Percentiles rank a stretch among this genome's conserved stretches.
phyloP scores from a whole-genome alignment of 2,329 filamentous ascomycete species.

The Pestalotiopsis sp. region DNA sequence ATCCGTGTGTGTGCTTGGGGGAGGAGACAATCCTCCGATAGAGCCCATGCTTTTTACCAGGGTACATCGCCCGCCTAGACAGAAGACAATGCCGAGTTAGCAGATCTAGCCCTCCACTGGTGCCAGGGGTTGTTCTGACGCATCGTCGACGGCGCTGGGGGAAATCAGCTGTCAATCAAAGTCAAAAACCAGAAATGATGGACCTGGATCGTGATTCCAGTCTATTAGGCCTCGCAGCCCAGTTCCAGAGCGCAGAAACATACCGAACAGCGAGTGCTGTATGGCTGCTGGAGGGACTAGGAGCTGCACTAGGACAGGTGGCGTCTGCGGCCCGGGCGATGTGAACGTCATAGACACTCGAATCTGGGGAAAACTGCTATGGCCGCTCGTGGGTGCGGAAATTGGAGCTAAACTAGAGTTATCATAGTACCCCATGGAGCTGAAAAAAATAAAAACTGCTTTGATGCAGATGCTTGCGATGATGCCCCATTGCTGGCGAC shows the following conservation, averaged over 20 bases:
- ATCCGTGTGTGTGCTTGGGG: not conserved
- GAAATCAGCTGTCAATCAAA: not conserved
- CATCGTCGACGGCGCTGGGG: not conserved
- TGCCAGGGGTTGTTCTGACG: not conserved
- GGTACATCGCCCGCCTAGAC: not conserved
- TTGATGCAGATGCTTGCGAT: not conserved
- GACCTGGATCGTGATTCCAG: not conserved
- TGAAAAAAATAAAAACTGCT: not conserved
- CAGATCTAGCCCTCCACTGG: not conserved
- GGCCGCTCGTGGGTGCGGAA: not conserved
- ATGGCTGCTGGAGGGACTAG: not conserved
- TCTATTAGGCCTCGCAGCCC: not conserved
- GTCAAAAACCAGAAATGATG: not conserved
- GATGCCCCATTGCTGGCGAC: not conserved
- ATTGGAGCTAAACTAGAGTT: conserved; percentile 6
- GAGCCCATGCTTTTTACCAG: not conserved
- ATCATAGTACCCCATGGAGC: not conserved
- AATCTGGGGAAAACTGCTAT: conserved; percentile 3
- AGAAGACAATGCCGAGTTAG: not conserved
- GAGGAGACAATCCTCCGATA: not conserved
- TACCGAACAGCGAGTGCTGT: not conserved
- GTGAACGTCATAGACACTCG: conserved; percentile 6
- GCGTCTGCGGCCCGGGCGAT: conserved; percentile 6
- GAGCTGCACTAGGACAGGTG: not conserved
- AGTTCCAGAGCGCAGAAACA: not conserved